phyloP scores from a whole-genome alignment of 768 basidiomycete genomes.

The Collybia nuda region DNA sequence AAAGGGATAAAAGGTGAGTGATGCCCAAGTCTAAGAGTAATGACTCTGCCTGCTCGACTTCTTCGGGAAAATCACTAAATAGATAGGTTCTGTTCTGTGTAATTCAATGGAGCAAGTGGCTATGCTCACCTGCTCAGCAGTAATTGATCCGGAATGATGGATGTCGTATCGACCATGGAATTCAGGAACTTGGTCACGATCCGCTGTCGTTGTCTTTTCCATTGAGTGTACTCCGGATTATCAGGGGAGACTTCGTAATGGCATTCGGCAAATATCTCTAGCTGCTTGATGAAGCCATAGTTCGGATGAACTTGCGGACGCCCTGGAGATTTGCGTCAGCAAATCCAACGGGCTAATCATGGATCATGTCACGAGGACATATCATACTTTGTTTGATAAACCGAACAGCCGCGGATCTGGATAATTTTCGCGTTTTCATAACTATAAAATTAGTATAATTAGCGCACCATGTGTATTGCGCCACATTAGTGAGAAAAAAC shows the following conservation, averaged over 20 bases:
- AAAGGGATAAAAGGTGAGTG: conserved; percentile 54
- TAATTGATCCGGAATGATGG: conserved; percentile 47
- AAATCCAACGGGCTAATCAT: no score
- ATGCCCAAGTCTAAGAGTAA: conserved; percentile 50
- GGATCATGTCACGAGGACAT: no score
- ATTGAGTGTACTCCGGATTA: conserved; percentile 49
- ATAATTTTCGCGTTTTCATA: conserved; percentile 46
- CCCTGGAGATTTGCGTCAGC: conserved; percentile 15
- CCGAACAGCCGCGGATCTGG: conserved; percentile 42
- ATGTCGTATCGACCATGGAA: conserved; percentile 49
- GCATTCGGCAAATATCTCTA: conserved; percentile 54
- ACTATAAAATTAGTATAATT: conserved; percentile 22
- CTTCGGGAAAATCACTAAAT: conserved; percentile 53
- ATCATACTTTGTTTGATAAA: conserved; percentile 49
- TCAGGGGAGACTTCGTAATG: conserved; percentile 41
- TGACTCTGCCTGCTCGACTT: conserved; percentile 46
- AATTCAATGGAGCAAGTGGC: background rate
- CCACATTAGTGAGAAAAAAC: conserved; percentile 19
- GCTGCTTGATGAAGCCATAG: conserved; percentile 58
- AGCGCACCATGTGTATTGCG: background rate
- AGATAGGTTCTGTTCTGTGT: background rate
- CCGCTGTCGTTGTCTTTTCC: conserved; percentile 55
- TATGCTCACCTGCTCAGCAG: conserved; percentile 48
- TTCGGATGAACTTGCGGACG: conserved; percentile 45
- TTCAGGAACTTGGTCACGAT: conserved; percentile 54